Evolutionary conservation across 345 rosid species (phyloP), one percentile per base, ranked within the genome.

Genomic region (Boechera stricta): DNA sequence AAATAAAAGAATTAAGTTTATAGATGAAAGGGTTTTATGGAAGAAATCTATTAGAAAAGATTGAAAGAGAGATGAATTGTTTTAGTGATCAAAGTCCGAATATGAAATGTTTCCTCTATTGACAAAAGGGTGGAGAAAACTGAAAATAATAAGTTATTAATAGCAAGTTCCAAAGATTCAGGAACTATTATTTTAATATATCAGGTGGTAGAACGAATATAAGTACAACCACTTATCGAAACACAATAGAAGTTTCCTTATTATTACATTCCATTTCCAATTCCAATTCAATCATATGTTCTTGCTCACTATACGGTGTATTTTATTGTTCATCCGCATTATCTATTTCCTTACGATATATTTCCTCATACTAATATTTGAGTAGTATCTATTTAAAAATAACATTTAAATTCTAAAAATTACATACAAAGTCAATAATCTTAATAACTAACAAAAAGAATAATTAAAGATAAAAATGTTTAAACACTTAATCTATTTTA

Each of bases 201-300:
- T 70, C 76, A 70, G 80, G 80, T 77, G 80, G 66, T 63, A 26
- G 71, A 77, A 77, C 71, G 64, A 77, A 77, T 77, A 77, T 70
- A 77, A 77, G 80, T 2, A 55, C 66, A 47, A 63, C 12, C 13
- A 8, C 80, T 70, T 77, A 63, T 70, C 60, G 35, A 28, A 44
- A 54, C 66, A 44, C 65, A 26, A 55, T 26, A 64, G 59, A 70
- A 47, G 57, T 54, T 35, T 58, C 58, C 13, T 32, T 7, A 28
- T n/a, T 8, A 24, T 33, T 26, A 69, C 63, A 69, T 41, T 41
- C 13, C 4, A 10, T 10, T 24, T 59, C 13, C 4, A 10, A 41
- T 24, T 59, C 69, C 31, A 39, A 45, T 15, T 59, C 53, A 39
- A 39, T 16, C 31, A 29, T 13, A 39, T 52, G 42, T 32, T 62